A percentile compares a stretch with the other conserved stretches of the same genome.
These are phyloP conservation scores for Diaporthe velutina DNA, from an alignment of 2,329 filamentous ascomycete genomes.

Conservation along the genomic window DNA sequence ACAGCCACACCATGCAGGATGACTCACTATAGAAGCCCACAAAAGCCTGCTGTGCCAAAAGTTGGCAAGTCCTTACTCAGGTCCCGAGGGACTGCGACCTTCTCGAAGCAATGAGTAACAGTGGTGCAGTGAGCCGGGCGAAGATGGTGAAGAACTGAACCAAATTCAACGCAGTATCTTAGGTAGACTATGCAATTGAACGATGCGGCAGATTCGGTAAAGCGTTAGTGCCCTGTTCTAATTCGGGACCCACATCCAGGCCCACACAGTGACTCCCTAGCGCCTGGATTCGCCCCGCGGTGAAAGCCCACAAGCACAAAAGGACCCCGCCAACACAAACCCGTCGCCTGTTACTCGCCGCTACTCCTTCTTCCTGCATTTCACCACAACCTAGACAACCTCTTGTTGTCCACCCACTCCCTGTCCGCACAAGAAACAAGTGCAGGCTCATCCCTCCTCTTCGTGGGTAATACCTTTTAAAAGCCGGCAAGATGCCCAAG, in stretches of 20 bases:
- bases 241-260: constrained; percentile 5
- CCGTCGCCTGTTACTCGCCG: constrained; percentile 31
- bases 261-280: constrained; percentile 28
- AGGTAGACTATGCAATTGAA: constrained; percentile 20
- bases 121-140: not conserved
- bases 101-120: not conserved
- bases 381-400: not conserved
- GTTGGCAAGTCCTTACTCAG: not conserved
- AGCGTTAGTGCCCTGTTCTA: constrained; percentile 4
- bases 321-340: constrained; percentile 40
- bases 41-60: not conserved
- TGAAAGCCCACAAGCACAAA: constrained; percentile 38
- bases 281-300: constrained; percentile 30
- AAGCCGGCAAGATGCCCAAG: constrained; percentile 38
- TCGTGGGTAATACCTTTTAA: not conserved
- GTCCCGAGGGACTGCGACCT: not conserved
- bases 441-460: constrained; percentile 69
- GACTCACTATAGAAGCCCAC: constrained; percentile 4
- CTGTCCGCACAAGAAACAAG: constrained; percentile 43
- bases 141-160: not conserved
- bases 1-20: not conserved
- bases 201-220: constrained; percentile 1
- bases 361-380: constrained; percentile 19
- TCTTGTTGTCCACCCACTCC: constrained; percentile 56
- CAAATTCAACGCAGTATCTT: not conserved